phyloP scores from a whole-genome alignment of 2,329 filamentous ascomycete genomes.

The Aureobasidium mangrovei region DNA sequence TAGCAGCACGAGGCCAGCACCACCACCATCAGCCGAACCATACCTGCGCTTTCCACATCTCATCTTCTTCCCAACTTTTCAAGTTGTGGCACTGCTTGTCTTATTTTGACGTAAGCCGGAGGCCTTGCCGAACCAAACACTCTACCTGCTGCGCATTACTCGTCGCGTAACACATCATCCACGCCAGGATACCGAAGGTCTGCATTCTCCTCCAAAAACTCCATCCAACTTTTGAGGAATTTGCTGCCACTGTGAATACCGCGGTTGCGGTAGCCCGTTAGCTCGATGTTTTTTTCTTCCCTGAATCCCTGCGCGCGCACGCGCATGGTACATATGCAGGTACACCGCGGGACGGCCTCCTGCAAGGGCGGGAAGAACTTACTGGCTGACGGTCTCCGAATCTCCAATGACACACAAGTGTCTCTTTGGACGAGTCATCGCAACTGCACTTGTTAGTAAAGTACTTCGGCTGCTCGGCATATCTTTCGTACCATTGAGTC shows the following conservation, averaged over 20 bases:
- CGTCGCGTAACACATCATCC: conserved; percentile 29
- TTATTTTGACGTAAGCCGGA: background rate
- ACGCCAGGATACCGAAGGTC: conserved; percentile 82
- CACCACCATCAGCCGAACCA: background rate
- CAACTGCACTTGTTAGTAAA: conserved; percentile 50
- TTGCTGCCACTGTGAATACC: conserved; percentile 57
- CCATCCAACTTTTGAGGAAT: conserved; percentile 89
- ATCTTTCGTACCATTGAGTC: conserved; percentile 70
- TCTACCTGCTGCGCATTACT: conserved; percentile 8
- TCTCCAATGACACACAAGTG: conserved; percentile 89
- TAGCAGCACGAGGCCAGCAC: conserved; percentile 5
- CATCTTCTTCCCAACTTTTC: background rate
- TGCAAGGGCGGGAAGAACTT: conserved; percentile 36
- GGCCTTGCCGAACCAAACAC: conserved; percentile 8
- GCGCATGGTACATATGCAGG: conserved; percentile 14
- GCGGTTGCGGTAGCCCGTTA: conserved; percentile 5
- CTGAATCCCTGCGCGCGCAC: background rate
- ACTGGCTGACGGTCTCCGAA: conserved; percentile 85
- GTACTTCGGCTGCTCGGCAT: background rate
- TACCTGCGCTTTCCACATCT: background rate
- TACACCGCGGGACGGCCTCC: background rate
- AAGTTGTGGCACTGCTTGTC: background rate
- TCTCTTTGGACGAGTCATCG: conserved; percentile 90
- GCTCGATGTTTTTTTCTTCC: background rate
- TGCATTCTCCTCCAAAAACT: conserved; percentile 76